Evolutionary conservation across 2,329 filamentous ascomycete genomes (phyloP), one percentile per base, ranked within the genome.

Genomic region (Aspergillus niger): DNA sequence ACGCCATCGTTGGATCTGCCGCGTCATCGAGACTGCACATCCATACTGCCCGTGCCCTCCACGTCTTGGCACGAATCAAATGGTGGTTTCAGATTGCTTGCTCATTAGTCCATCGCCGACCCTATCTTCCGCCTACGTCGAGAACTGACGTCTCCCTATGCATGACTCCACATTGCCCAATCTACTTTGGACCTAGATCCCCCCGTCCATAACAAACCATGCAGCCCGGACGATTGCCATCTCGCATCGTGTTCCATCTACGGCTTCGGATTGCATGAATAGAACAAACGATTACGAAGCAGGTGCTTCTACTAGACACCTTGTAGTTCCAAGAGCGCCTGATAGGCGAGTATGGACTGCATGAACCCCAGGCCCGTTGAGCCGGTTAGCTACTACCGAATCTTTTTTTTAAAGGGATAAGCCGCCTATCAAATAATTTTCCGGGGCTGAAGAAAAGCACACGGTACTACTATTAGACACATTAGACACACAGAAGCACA

Each of bases 1-100:
- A 43, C 38, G 22, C 53, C 39, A 22, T 55, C 38, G 28, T 30
- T 28, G 38, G 39, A 39, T 22, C 26, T 20, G 55, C 55, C 55
- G 55, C 55, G 55, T 57, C 53, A 55, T 55, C 53, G 43, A 48
- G 28, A 22, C 22, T 57, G 55, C 55, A 48, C 47, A 48, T 50
- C 55, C 47, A 39, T 38, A 48, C 43, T 50, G 38, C 44, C 55
- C 22, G 53, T 55, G 39, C 39, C 28, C 53, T 44, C 53, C 39
- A 30, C 17, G 39, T 28, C 53, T 55, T 55, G 53, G 53, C 53
- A 55, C 20, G 39, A 55, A 28, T 55, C 41, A 39, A 26, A 55
- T 55, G 28, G 17, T 55, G 39, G 53, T 55, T 55, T 55, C 53
- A 55, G 24, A 55, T 55, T 47, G 43, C 39, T 43, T 55, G 53